Evolutionary conservation across 164 flowering plant species (phyloP).

Genomic region (Tetracentron sinense): DNA sequence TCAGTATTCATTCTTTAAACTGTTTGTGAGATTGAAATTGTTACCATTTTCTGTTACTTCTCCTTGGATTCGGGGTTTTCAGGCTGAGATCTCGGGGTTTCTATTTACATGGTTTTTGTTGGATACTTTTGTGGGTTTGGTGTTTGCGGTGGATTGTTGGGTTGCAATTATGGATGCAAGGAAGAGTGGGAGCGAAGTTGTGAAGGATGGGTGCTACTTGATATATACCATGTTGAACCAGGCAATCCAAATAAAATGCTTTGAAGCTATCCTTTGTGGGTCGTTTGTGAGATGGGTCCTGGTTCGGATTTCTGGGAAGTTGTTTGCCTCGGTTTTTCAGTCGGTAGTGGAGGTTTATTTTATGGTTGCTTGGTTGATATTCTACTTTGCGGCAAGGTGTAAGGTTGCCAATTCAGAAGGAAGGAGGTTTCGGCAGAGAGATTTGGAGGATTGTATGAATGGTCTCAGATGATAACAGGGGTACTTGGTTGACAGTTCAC

Average conservation of each 20-base stretch:
- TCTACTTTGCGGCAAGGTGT: constrained; percentile 68
- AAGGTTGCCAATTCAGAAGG: constrained; percentile 59
- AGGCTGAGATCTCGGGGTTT: constrained; percentile 65
- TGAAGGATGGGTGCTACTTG: constrained; percentile 83
- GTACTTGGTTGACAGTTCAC: constrained; percentile 9
- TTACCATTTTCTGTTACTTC: constrained; percentile 81
- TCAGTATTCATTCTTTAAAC: constrained; percentile 73
- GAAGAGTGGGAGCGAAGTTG: constrained; percentile 70
- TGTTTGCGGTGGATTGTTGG: constrained; percentile 84
- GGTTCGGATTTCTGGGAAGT: constrained; percentile 40
- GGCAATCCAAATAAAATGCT: constrained; percentile 66
- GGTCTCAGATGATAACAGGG: constrained; percentile 49
- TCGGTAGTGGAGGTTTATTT: constrained; percentile 75
- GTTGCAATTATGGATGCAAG: constrained; percentile 72
- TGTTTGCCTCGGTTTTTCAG: constrained; percentile 51
- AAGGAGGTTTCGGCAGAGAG: constrained; percentile 69
- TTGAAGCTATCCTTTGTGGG: constrained; percentile 69
- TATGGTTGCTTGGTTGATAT: constrained; percentile 87
- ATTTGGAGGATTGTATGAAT: constrained; percentile 59
- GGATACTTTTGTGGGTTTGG: constrained; percentile 57
- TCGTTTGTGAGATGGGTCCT: constrained; percentile 51
- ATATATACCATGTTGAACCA: constrained; percentile 57
- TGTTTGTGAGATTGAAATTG: constrained; percentile 81
- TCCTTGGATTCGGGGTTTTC: constrained; percentile 63
- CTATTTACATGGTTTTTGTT: constrained; percentile 63